These are phyloP conservation scores for Cucurbitaria berberidis DNA, from an alignment of 2,329 filamentous ascomycete genomes.

Conservation along the genomic window DNA sequence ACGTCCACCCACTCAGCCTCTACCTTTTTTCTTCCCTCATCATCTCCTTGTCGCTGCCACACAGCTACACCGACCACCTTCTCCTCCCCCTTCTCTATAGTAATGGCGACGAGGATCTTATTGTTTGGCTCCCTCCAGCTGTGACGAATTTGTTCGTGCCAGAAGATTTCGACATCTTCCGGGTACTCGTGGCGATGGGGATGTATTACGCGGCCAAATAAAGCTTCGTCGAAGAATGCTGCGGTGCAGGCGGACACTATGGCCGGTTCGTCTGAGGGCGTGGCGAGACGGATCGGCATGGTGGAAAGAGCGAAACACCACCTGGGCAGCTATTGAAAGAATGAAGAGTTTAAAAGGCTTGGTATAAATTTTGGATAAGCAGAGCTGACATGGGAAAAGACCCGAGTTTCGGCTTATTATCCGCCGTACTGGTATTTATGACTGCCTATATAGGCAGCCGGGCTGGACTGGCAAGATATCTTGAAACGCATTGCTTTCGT, in stretches of 20 bases:
- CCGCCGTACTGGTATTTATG: too few species aligned
- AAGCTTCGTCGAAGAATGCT: conserved; percentile 41
- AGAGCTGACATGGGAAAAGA: not conserved
- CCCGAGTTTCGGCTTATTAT: too few species aligned
- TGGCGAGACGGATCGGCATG: conserved; percentile 28
- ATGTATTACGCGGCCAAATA: conserved; percentile 37
- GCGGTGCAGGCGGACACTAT: conserved; percentile 26
- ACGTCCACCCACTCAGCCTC: conserved; percentile 18
- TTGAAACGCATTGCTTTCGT: too few species aligned
- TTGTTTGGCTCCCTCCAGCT: conserved; percentile 20
- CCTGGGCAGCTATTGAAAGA: too few species aligned
- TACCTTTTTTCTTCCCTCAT: conserved; percentile 17
- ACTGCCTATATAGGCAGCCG: too few species aligned
- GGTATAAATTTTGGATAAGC: not conserved
- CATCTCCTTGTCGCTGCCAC: conserved; percentile 33
- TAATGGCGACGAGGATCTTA: conserved; percentile 18
- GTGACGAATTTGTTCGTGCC: conserved; percentile 23
- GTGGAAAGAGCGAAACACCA: not conserved
- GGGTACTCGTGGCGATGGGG: conserved; percentile 33
- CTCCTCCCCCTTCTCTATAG: conserved; percentile 6
- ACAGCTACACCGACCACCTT: conserved; percentile 26
- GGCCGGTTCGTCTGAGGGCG: conserved; percentile 20
- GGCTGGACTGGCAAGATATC: too few species aligned
- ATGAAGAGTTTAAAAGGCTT: not conserved
- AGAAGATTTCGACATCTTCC: conserved; percentile 31